Conservation (phyloP, 2,329 filamentous ascomycete species). For the Fusarium neocosmosporiellum region DNA sequence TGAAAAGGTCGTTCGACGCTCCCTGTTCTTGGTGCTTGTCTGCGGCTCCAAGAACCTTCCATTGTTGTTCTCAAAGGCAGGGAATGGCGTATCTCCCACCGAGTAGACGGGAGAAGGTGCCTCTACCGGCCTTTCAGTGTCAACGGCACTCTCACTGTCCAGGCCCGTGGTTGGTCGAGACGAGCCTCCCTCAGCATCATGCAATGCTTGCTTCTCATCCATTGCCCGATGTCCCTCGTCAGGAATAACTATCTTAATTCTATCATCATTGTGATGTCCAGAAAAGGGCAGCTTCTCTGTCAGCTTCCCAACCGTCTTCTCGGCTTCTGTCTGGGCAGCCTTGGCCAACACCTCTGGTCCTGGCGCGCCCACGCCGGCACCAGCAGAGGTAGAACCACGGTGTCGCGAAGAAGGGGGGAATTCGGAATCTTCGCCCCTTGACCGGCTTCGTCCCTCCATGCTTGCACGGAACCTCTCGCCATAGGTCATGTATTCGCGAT, state of each 20-base stretch:
- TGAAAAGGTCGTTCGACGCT: conserved; percentile 68
- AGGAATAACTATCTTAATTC: conserved; percentile 48
- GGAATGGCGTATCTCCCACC: conserved; percentile 59
- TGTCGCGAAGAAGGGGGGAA: conserved; percentile 52
- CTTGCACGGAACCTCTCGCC: conserved; percentile 79
- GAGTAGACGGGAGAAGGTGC: conserved; percentile 56
- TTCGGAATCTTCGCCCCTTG: conserved; percentile 62
- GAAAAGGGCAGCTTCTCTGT: conserved; percentile 38
- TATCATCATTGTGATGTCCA: conserved; percentile 41
- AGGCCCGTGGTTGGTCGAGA: conserved; percentile 28
- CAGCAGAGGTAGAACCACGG: conserved; percentile 47
- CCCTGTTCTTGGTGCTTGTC: conserved; percentile 53
- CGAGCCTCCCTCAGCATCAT: conserved; percentile 34
- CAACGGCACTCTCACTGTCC: conserved; percentile 42
- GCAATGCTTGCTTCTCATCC: conserved; percentile 57
- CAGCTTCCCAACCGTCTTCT: conserved; percentile 49
- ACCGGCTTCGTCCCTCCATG: conserved; percentile 64
- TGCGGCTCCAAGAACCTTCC: conserved; percentile 48
- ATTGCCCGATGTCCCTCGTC: conserved; percentile 43
- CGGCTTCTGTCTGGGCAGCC: conserved; percentile 44
- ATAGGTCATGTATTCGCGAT: conserved; percentile 86
- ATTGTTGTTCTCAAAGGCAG: conserved; percentile 56
- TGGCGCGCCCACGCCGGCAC: conserved; percentile 57
- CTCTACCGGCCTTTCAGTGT: conserved; percentile 47
- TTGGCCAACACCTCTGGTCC: conserved; percentile 54